Base-by-base conservation (phyloP, 108 stramenopile genomes). In the Nannochloropsis granulata region DNA sequence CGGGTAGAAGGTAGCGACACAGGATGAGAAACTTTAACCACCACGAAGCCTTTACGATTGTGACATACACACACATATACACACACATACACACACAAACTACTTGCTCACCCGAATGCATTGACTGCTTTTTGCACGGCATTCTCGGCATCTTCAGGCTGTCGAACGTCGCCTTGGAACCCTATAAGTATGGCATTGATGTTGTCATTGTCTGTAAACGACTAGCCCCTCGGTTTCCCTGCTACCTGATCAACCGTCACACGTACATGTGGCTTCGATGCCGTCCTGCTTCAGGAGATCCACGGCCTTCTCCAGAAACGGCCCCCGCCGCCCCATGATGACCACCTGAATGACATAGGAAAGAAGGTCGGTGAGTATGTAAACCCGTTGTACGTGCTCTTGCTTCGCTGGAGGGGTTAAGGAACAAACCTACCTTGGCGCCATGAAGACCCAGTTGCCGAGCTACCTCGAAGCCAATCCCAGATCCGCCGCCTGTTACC, bases 71-170 rank as follows among this genome's bases (percentile, higher is more conserved):
- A 34, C 34, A 34, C 34, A 5, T 3, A 34, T 34, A 34, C 34
- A 34, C 34, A 34, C 34, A 34, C 34, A 5, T 3, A 34, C 34
- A 34, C 34, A 34, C 1, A 34, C 2, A 34, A 71, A 71, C 10
- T 71, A 2, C 93, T 93, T n/a, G 94, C 84, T 78, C 88, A 84
- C 19, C 94, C 94, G 89, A 90, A 94, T 26, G 90, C 80, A 25
- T 88, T 44, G 34, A 92, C 24, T 23, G 90, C 85, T 83, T 88
- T 92, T 25, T 92, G 83, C 23, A 94, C 93, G 1, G 90, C 94
- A 0, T 89, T 84, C 78, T 84, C 80, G 79, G 94, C 94, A 14
- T 92, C 87, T 25, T 89, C 82, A 8, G 92, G 86, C 88, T 94
- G 90, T 42, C 95, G 90, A 7, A 95, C 95, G 85, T 95, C 95